Evolutionary conservation across 2,329 filamentous ascomycete genomes (phyloP), one percentile per base, ranked within the genome.

Genomic region (Botrytis tulipae): DNA sequence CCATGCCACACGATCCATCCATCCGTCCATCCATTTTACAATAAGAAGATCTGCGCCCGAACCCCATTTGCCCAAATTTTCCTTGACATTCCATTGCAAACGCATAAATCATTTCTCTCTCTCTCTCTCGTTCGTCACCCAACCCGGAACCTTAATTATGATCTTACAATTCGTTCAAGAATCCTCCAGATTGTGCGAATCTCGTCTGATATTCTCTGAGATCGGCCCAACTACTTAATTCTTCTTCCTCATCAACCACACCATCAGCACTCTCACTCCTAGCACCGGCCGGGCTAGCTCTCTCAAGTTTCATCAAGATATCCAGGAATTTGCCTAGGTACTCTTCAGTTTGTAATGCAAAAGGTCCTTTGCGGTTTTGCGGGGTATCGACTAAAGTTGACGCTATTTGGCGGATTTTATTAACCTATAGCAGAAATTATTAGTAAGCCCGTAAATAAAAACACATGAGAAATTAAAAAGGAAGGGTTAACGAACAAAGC

Each of bases 351-450:
- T 89, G 86, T 46, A 85, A 80, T 25, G 86, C 85, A 2, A 88
- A 80, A 35, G 83, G 83, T 54, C 87, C 85, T 78, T 87, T 87
- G 40, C 85, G 83, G 60, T 85, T 82, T 67, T 86, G 84, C 2
- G 88, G 87, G 1, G 86, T 84, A 75, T 92, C 90, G 67, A 97
- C 87, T 12, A 97, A 86, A 0, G 93, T 96, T 42, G 91, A 92
- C 1, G 93, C 93, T 57, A 97, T 92, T 79, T 93, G 91, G 16
- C 93, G 92, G 77, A 97, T 93, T 84, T 97, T 97, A 84, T 90
- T 90, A 79, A 93, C 93, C 78, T 81, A 63, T 10, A 74, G 70
- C 29, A 8, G n/a, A 76, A 54, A 77, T 71, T 35, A 22, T 66
- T 32, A 54, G 59, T 70, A 69, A 62, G 70, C 29, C 35, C 35